Percentiles rank a stretch among this genome's conserved stretches.
Conservation (phyloP, 176 grass and related monocot genomes). For the Bonia amplexicaulis region DNA sequence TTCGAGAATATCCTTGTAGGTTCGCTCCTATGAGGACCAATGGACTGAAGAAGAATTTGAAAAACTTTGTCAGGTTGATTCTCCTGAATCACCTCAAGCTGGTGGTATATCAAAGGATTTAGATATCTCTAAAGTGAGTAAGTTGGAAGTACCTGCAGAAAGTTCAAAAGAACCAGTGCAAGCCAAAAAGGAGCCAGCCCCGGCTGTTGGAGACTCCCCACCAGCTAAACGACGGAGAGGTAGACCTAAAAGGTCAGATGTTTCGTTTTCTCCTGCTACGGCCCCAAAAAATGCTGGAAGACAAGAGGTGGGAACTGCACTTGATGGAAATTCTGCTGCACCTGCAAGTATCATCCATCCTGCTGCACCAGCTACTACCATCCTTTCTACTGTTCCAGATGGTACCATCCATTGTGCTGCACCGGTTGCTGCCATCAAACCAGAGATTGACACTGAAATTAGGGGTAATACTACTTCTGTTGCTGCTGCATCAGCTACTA, state of each 20-base stretch:
- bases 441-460: slow-evolving; percentile 31
- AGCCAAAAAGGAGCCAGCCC: slow-evolving; percentile 27
- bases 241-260: slow-evolving; percentile 70
- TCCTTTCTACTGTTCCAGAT: slow-evolving; percentile 40
- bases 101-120: slow-evolving; percentile 43
- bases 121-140: slow-evolving; percentile 38
- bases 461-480: slow-evolving; percentile 5
- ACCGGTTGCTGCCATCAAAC: slow-evolving; percentile 19
- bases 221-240: slow-evolving; percentile 86
- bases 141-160: slow-evolving; percentile 47
- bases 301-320: slow-evolving; percentile 38
- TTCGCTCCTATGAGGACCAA: slow-evolving; percentile 96
- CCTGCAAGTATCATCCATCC: slow-evolving; percentile 18
- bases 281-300: slow-evolving; percentile 24
- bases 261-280: slow-evolving; percentile 30
- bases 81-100: slow-evolving; percentile 55
- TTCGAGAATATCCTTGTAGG: slow-evolving; percentile 43
- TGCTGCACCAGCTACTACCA: slow-evolving; percentile 22
- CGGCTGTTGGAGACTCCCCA: slow-evolving; percentile 41
- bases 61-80: slow-evolving; percentile 94
- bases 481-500: slow-evolving; percentile 21
- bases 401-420: slow-evolving; percentile 24
- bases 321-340: slow-evolving; percentile 18
- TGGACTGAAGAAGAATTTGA: slow-evolving; percentile 99
- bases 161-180: slow-evolving; percentile 39